Conservation (phyloP, 2,329 filamentous ascomycete species). For the Didymella lethalis region DNA sequence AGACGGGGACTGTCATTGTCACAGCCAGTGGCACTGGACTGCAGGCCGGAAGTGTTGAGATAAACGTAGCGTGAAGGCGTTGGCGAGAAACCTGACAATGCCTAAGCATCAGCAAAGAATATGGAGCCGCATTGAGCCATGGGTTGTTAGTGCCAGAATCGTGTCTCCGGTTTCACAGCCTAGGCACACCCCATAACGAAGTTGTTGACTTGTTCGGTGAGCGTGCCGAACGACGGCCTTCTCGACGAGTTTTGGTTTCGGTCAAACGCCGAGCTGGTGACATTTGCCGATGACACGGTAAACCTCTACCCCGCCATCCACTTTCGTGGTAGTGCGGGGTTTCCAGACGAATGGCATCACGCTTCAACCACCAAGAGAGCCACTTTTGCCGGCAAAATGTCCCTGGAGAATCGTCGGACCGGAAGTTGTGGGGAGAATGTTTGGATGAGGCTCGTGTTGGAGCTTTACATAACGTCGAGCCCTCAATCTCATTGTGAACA, state of each 20-base stretch:
- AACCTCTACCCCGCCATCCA: constrained; percentile 30
- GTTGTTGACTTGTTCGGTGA: constrained; percentile 5
- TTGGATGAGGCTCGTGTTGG: constrained; percentile 13
- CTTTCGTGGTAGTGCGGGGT: constrained; percentile 33
- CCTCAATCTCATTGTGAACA: constrained; percentile 1
- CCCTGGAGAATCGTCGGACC: constrained; percentile 18
- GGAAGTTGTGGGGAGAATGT: constrained; percentile 15
- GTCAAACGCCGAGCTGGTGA: constrained; percentile 31
- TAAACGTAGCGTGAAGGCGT: neutral
- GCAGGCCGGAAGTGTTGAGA: neutral
- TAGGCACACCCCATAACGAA: neutral
- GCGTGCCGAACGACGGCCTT: constrained; percentile 15
- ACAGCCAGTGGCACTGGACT: neutral
- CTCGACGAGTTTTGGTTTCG: constrained; percentile 22
- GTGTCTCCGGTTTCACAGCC: neutral
- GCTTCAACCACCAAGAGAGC: constrained; percentile 1
- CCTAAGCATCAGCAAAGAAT: neutral
- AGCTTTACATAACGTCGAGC: constrained; percentile 6
- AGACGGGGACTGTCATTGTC: neutral
- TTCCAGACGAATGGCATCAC: constrained; percentile 25
- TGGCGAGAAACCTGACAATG: neutral
- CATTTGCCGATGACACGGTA: constrained; percentile 20
- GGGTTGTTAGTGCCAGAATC: neutral
- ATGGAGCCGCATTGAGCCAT: neutral
- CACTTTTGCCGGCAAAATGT: constrained; percentile 28